These are phyloP conservation scores for Vigna angularis DNA, from an alignment of 306 rosid genomes.

Conservation along the genomic window DNA sequence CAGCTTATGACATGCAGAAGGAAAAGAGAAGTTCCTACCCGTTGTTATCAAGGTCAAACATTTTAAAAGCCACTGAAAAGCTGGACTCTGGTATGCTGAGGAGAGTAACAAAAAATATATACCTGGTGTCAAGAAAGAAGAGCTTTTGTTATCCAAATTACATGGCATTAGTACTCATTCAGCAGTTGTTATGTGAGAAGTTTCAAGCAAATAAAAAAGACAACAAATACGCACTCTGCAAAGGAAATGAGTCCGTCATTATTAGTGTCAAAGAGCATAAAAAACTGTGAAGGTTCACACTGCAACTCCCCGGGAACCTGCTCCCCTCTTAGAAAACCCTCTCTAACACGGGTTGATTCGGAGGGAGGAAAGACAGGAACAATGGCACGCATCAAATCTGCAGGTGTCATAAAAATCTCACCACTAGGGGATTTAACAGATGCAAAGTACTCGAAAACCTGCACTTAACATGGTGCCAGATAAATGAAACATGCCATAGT, in stretches of 20 bases:
- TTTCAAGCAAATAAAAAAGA: constrained; percentile 19
- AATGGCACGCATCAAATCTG: constrained; percentile 76
- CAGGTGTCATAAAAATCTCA: constrained; percentile 70
- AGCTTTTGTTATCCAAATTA: constrained; percentile 24
- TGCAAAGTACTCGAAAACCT: constrained; percentile 84
- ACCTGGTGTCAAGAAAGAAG: constrained; percentile 48
- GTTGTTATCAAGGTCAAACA: constrained; percentile 82
- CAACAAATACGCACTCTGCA: constrained; percentile 59
- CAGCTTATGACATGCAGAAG: neutral
- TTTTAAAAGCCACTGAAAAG: constrained; percentile 79
- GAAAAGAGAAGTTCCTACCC: constrained; percentile 53
- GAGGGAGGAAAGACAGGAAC: constrained; percentile 84
- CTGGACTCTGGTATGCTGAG: constrained; percentile 82
- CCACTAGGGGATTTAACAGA: constrained; percentile 51
- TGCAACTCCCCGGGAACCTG: constrained; percentile 56
- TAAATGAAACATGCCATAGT: neutral
- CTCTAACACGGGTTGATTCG: constrained; percentile 71
- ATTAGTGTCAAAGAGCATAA: constrained; percentile 86
- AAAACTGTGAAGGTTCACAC: constrained; percentile 69
- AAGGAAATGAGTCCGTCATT: constrained; percentile 88
- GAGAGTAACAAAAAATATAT: constrained; percentile 77
- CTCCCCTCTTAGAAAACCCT: constrained; percentile 75
- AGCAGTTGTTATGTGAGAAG: neutral
- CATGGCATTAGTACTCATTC: constrained; percentile 1
- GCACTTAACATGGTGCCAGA: constrained; percentile 13